A percentile compares a stretch with the other conserved stretches of the same genome.
phyloP scores from a whole-genome alignment of 2,329 filamentous ascomycete species.

The Chrysoporthe deuterocubensis region DNA sequence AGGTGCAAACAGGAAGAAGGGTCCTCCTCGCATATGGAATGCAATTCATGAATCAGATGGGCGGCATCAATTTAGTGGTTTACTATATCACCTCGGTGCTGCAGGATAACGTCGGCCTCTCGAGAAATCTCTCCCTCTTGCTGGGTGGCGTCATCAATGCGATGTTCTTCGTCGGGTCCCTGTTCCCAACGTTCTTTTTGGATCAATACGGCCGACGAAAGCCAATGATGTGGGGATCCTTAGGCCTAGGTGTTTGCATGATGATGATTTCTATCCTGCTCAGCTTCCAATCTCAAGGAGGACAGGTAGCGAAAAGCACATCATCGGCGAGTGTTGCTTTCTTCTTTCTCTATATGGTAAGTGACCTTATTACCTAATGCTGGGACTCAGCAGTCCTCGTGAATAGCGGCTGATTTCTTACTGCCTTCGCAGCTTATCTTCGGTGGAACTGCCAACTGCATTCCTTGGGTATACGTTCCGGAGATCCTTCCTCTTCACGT shows the following conservation, averaged over 20 bases:
- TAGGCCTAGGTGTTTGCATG: slow-evolving; percentile 42
- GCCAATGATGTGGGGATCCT: slow-evolving; percentile 48
- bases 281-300: slow-evolving; percentile 30
- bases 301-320: slow-evolving; percentile 29
- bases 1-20: slow-evolving; percentile 46
- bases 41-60: slow-evolving; percentile 55
- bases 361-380: neutral
- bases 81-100: slow-evolving; percentile 42
- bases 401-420: neutral
- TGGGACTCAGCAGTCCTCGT: neutral
- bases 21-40: slow-evolving; percentile 52
- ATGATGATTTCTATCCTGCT: slow-evolving; percentile 43
- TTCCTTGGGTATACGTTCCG: slow-evolving; percentile 44
- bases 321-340: slow-evolving; percentile 40
- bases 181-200: slow-evolving; percentile 25
- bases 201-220: slow-evolving; percentile 41
- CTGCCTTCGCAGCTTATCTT: slow-evolving; percentile 30
- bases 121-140: slow-evolving; percentile 37
- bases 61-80: slow-evolving; percentile 52
- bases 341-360: slow-evolving; percentile 40
- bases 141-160: slow-evolving; percentile 43
- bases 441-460: slow-evolving; percentile 39
- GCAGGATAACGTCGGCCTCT: slow-evolving; percentile 40
- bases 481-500: slow-evolving; percentile 42
- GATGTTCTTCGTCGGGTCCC: slow-evolving; percentile 45